Evolutionary conservation across 83 land plant species (phyloP).

Genomic region (Diphasiastrum complanatum): DNA sequence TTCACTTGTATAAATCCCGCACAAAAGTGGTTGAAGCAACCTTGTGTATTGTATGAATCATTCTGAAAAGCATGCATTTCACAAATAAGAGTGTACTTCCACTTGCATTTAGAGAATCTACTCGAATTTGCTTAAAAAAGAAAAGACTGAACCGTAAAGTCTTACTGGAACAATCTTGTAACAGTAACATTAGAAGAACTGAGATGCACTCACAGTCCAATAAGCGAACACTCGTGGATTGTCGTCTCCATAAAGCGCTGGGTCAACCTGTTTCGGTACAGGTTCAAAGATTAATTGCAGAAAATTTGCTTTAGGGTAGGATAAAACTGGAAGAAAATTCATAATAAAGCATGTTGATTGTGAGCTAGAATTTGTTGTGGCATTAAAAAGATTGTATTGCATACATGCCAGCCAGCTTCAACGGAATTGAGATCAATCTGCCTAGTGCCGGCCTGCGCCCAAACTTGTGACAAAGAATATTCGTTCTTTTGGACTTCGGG

Average conservation of each 20-base stretch:
- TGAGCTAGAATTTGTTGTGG: no score
- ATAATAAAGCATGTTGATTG: no score
- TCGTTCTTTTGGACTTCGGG: constrained; percentile 65
- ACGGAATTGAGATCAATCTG: constrained; percentile 74
- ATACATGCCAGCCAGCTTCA: constrained; percentile 92
- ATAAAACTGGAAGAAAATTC: no score
- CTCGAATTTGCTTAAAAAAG: no score
- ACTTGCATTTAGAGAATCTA: no score
- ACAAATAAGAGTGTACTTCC: no score
- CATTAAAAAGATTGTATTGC: no score
- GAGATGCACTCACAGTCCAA: constrained; percentile 18
- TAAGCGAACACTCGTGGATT: constrained; percentile 10
- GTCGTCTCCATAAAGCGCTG: constrained; percentile 10
- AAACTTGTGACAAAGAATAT: constrained; percentile 78
- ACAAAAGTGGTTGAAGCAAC: constrained; percentile 90
- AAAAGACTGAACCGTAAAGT: no score
- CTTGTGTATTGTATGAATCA: constrained; percentile 88
- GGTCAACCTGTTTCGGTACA: constrained; percentile 11
- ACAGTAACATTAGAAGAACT: no score
- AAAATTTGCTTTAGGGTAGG: no score
- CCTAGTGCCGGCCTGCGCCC: constrained; percentile 68
- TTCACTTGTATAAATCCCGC: constrained; percentile 80
- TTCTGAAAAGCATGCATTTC: constrained; percentile 45
- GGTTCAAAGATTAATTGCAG: no score
- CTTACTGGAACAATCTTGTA: no score